Percentiles rank a stretch among this genome's conserved stretches.
Conservation (phyloP, 2,329 filamentous ascomycete species). For the Penicillium psychrosexuale region DNA sequence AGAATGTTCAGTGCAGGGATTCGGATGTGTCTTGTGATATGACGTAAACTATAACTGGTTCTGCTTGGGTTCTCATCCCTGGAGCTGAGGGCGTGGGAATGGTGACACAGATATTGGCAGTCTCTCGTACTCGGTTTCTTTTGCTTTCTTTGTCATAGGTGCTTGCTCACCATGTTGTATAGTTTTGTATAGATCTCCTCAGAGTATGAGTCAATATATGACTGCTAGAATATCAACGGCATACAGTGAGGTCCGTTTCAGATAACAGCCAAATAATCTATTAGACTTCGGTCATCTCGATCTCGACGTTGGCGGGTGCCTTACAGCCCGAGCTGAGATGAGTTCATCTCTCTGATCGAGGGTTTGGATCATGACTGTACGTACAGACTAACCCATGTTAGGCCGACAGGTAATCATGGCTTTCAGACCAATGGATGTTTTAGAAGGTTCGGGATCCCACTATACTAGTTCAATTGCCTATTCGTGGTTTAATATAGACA, state of each 20-base stretch:
- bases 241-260: neutral
- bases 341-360: neutral
- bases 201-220: neutral
- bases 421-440: neutral
- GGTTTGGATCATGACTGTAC: conserved; percentile 8
- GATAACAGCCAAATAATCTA: neutral
- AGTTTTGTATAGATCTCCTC: neutral
- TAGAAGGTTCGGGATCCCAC: neutral
- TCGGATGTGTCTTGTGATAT: neutral
- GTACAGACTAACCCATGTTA: neutral
- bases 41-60: neutral
- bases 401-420: conserved; percentile 1
- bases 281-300: neutral
- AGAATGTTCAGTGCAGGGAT: neutral
- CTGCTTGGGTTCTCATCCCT: neutral
- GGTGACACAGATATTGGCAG: neutral
- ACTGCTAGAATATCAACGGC: neutral
- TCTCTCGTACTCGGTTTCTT: neutral
- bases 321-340: conserved; percentile 1
- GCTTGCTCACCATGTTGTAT: neutral
- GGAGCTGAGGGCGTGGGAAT: neutral
- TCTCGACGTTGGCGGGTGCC: neutral
- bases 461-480: neutral
- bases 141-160: neutral
- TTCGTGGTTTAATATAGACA: neutral